Percentiles rank a stretch among this genome's conserved stretches.
Conservation (phyloP, 1,139 yeast genomes). For the Candida freyschussii region DNA sequence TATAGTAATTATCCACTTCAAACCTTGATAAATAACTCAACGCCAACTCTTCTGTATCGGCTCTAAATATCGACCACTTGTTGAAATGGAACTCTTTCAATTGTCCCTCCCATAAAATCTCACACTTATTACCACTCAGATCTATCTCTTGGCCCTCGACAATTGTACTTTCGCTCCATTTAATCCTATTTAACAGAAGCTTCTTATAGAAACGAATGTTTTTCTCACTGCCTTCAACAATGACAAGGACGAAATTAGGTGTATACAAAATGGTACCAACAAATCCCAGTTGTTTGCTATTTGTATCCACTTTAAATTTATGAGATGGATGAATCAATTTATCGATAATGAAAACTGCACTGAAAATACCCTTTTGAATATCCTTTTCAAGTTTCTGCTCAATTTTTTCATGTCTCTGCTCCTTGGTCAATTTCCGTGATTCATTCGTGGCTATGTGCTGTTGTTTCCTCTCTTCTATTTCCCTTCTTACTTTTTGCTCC, state of each 20-base stretch:
- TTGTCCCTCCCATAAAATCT: slow-evolving; percentile 74
- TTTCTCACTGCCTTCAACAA: slow-evolving; percentile 70
- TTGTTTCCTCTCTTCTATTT: slow-evolving; percentile 59
- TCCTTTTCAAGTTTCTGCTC: slow-evolving; percentile 43
- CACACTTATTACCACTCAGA: slow-evolving; percentile 45
- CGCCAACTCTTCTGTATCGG: slow-evolving; percentile 45
- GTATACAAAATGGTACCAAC: slow-evolving; percentile 48
- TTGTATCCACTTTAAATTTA: slow-evolving; percentile 66
- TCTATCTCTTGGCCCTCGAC: slow-evolving; percentile 30
- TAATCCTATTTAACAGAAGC: slow-evolving; percentile 56
- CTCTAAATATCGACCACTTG: slow-evolving; percentile 45
- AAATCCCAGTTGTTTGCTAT: slow-evolving; percentile 68
- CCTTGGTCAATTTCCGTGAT: slow-evolving; percentile 56
- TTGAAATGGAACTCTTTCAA: slow-evolving; percentile 47
- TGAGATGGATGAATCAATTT: slow-evolving; percentile 60
- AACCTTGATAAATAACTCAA: slow-evolving; percentile 45
- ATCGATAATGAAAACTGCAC: slow-evolving; percentile 58
- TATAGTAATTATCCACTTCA: slow-evolving; percentile 59
- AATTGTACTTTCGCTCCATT: slow-evolving; percentile 54
- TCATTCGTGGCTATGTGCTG: slow-evolving; percentile 60
- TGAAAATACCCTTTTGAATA: slow-evolving; percentile 49
- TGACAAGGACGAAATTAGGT: slow-evolving; percentile 48
- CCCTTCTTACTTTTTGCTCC: slow-evolving; percentile 65
- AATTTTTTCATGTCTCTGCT: slow-evolving; percentile 45
- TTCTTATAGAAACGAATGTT: slow-evolving; percentile 58